A percentile compares a stretch with the other conserved stretches of the same genome.
phyloP scores from a whole-genome alignment of 129 eudicot genomes.

The Chrysanthemum makinoi region DNA sequence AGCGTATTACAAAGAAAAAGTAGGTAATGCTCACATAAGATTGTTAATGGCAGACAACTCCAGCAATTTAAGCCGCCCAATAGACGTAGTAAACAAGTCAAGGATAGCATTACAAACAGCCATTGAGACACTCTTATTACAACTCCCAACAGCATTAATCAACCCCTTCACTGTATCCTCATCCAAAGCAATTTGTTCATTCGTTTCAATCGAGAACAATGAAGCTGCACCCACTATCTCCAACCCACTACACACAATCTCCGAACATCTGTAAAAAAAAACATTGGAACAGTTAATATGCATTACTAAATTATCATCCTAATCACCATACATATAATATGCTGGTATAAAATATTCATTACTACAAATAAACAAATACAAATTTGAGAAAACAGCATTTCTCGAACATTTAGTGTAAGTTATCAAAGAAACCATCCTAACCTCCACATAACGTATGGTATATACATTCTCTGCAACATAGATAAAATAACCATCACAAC shows the following conservation, averaged over 20 bases:
- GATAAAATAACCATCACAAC: no score
- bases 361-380: no score
- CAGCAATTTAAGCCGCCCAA: constrained; percentile 51
- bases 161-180: constrained; percentile 55
- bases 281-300: no score
- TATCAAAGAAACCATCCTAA: no score
- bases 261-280: constrained; percentile 33
- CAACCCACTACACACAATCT: constrained; percentile 39
- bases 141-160: constrained; percentile 33
- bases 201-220: constrained; percentile 59
- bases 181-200: constrained; percentile 67
- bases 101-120: constrained; percentile 66
- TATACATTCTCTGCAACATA: no score
- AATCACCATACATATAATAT: no score
- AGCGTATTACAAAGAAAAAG: constrained; percentile 11
- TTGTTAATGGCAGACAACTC: constrained; percentile 44
- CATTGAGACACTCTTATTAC: constrained; percentile 35
- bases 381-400: no score
- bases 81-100: constrained; percentile 59
- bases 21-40: constrained; percentile 58
- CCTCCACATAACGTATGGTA: no score
- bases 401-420: no score
- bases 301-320: no score
- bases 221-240: constrained; percentile 62
- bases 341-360: no score